A percentile compares a stretch with the other conserved stretches of the same genome.
Evolutionary conservation across 768 basidiomycete genomes (phyloP).

Genomic region (Hemileccinum impolitum): DNA sequence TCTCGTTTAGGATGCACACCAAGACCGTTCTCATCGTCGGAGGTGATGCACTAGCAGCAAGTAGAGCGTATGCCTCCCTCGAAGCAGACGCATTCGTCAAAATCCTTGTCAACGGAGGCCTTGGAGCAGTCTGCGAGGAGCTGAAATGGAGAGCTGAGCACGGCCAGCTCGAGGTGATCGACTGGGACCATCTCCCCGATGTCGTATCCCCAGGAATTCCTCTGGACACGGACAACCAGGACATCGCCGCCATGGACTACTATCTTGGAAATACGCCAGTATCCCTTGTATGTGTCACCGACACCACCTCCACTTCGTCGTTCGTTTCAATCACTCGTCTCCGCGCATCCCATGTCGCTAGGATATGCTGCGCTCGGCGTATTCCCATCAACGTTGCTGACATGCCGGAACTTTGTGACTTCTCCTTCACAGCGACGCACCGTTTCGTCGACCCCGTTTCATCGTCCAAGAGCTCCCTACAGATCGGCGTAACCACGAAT

Average conservation of each 20-base stretch:
- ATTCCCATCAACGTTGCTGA: conserved; percentile 88
- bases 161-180: conserved; percentile 54
- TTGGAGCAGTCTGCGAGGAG: conserved; percentile 60
- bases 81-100: conserved; percentile 75
- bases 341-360: conserved; percentile 59
- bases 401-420: conserved; percentile 83
- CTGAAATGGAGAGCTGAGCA: conserved; percentile 58
- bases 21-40: conserved; percentile 71
- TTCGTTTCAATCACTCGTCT: conserved; percentile 22
- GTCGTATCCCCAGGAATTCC: conserved; percentile 28
- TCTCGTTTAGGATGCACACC: conserved; percentile 64
- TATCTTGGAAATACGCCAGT: conserved; percentile 38
- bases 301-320: conserved; percentile 58
- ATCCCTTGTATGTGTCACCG: conserved; percentile 76
- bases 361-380: conserved; percentile 49
- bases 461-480: conserved; percentile 50
- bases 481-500: conserved; percentile 87
- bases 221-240: conserved; percentile 22
- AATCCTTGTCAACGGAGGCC: conserved; percentile 54
- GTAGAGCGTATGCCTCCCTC: conserved; percentile 77
- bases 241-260: conserved; percentile 44
- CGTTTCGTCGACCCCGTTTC: conserved; percentile 60
- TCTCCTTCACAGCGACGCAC: conserved; percentile 81
- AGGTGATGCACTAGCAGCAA: conserved; percentile 73
- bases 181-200: conserved; percentile 46